These are phyloP conservation scores for Candida sp. DNA, from an alignment of 1,139 yeast genomes.

Conservation along the genomic window DNA sequence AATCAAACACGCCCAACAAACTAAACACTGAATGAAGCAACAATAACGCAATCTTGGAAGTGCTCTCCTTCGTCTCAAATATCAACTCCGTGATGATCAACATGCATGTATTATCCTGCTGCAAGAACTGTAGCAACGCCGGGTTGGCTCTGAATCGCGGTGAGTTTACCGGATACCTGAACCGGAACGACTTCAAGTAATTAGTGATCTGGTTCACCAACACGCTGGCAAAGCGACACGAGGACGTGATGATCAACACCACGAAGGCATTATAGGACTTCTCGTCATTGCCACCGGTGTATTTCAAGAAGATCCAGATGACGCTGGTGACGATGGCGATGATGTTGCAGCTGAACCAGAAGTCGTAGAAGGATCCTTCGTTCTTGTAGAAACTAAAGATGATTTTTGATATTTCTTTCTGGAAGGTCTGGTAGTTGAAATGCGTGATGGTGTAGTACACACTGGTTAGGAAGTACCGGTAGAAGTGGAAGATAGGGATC, in stretches of 20 bases:
- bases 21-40: conserved; percentile 10
- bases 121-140: conserved; percentile 7
- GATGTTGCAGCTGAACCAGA: conserved; percentile 13
- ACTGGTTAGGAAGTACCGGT: conserved; percentile 2
- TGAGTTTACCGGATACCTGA: neutral
- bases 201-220: conserved; percentile 6
- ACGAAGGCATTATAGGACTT: conserved; percentile 11
- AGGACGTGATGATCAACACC: conserved; percentile 6
- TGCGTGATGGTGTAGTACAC: neutral
- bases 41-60: conserved; percentile 7
- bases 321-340: conserved; percentile 8
- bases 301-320: conserved; percentile 10
- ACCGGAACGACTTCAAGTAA: neutral
- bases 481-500: conserved; percentile 4
- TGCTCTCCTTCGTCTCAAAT: conserved; percentile 9
- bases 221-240: conserved; percentile 6
- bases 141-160: conserved; percentile 4
- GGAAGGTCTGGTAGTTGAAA: neutral
- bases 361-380: conserved; percentile 12
- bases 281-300: neutral
- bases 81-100: conserved; percentile 11
- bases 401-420: conserved; percentile 1
- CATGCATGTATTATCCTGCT: conserved; percentile 14
- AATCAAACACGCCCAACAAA: conserved; percentile 9
- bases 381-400: conserved; percentile 6